Percentiles rank a stretch among this genome's conserved stretches.
These are phyloP conservation scores for Scutellaria barbata DNA, from an alignment of 257 asterid species.

Conservation along the genomic window DNA sequence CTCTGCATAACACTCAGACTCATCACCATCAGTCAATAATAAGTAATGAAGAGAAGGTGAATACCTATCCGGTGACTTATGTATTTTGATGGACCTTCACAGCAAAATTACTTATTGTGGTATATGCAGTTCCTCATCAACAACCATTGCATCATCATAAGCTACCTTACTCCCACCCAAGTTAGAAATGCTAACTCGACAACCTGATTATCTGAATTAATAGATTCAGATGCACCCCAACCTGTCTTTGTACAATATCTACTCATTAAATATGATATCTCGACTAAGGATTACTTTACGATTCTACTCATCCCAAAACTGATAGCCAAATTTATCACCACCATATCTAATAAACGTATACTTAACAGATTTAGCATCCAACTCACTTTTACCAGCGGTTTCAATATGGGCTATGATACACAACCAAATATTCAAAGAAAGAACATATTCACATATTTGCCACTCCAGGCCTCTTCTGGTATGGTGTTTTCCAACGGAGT, in stretches of 20 bases:
- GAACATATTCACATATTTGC: too few relatives aligned
- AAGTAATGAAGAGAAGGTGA: not conserved
- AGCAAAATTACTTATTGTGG: not conserved
- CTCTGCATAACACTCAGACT: slow-evolving; percentile 19
- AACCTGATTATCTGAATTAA: not conserved
- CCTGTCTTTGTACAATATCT: not conserved
- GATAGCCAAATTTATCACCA: too few relatives aligned
- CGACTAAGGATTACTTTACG: too few relatives aligned
- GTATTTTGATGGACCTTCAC: not conserved
- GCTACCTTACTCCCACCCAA: not conserved
- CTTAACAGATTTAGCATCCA: too few relatives aligned
- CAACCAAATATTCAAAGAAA: too few relatives aligned
- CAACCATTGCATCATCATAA: not conserved
- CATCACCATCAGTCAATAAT: not conserved
- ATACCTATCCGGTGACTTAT: not conserved
- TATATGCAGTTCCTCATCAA: not conserved
- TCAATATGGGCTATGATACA: too few relatives aligned
- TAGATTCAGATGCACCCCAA: not conserved
- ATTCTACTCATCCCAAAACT: too few relatives aligned
- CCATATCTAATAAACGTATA: too few relatives aligned
- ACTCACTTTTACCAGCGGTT: too few relatives aligned
- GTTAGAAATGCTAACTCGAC: not conserved
- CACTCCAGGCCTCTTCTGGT: too few relatives aligned
- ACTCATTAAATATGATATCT: slow-evolving; percentile 18
- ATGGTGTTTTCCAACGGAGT: too few relatives aligned